These are phyloP conservation scores for Pseudocercospora crystallina DNA, from an alignment of 2,329 filamentous ascomycete genomes.

Conservation along the genomic window DNA sequence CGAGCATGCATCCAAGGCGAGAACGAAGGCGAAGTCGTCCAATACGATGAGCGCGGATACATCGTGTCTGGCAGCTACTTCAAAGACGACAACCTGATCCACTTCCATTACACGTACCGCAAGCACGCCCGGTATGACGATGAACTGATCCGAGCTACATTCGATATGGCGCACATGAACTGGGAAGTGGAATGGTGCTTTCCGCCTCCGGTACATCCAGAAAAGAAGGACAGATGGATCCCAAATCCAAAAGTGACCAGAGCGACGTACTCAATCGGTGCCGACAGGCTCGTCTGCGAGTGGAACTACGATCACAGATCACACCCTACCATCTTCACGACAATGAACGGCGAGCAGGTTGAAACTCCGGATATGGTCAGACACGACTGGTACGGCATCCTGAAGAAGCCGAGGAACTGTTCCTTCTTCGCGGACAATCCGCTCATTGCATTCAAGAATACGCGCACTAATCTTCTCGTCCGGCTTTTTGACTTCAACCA, in stretches of 20 bases:
- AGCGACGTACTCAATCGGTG: slow-evolving; percentile 3
- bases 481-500: slow-evolving; percentile 5
- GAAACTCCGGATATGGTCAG: slow-evolving; percentile 1
- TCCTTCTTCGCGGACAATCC: slow-evolving; percentile 8
- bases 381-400: slow-evolving; percentile 1
- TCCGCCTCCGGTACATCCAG: slow-evolving; percentile 1
- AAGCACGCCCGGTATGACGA: slow-evolving; percentile 55
- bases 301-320: slow-evolving; percentile 15
- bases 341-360: slow-evolving; percentile 9
- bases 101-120: slow-evolving; percentile 57
- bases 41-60: slow-evolving; percentile 55
- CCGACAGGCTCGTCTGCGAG: slow-evolving; percentile 2
- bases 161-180: slow-evolving; percentile 54
- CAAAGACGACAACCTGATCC: slow-evolving; percentile 52
- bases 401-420: slow-evolving; percentile 3
- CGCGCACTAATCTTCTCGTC: not conserved
- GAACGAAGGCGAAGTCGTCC: slow-evolving; percentile 48
- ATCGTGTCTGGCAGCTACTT: slow-evolving; percentile 56
- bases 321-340: slow-evolving; percentile 9
- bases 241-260: slow-evolving; percentile 8
- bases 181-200: slow-evolving; percentile 51
- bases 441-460: slow-evolving; percentile 9
- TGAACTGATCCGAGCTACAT: slow-evolving; percentile 57
- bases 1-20: slow-evolving; percentile 50
- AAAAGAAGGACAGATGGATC: slow-evolving; percentile 6